A percentile compares a stretch with the other conserved stretches of the same genome.
These are phyloP conservation scores for Ceratocystis harringtonii DNA, from an alignment of 2,329 filamentous ascomycete genomes.

Conservation along the genomic window DNA sequence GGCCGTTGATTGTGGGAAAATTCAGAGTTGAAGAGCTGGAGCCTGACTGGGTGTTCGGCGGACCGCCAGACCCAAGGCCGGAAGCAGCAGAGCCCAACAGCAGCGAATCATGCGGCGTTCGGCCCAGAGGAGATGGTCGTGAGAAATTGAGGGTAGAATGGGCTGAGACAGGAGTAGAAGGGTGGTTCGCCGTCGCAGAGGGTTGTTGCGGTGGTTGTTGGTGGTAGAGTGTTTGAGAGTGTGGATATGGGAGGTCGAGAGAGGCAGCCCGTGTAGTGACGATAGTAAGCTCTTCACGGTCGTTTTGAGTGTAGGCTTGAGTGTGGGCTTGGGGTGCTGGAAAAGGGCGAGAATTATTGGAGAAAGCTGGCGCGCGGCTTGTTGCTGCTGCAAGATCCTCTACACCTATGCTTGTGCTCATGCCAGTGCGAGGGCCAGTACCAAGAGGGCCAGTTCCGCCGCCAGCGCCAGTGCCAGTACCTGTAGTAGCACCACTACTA, in stretches of 20 bases:
- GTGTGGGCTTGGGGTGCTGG: constrained; percentile 29
- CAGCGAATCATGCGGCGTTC: constrained; percentile 14
- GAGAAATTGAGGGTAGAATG: constrained; percentile 16
- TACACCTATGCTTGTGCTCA: constrained; percentile 16
- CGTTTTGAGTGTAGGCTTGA: constrained; percentile 56
- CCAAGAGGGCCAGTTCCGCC: constrained; percentile 18
- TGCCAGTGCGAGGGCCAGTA: not conserved
- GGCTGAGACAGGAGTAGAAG: constrained; percentile 8
- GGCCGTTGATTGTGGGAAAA: constrained; percentile 39
- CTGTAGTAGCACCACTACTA: not conserved
- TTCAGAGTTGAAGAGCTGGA: constrained; percentile 8
- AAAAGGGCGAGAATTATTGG: constrained; percentile 21
- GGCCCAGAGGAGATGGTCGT: constrained; percentile 14
- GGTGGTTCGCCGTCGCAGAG: not conserved
- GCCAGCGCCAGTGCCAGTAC: not conserved
- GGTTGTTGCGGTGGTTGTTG: not conserved
- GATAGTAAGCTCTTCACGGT: constrained; percentile 58
- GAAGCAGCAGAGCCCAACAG: constrained; percentile 7
- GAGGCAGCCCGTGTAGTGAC: constrained; percentile 35
- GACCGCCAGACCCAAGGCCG: constrained; percentile 2
- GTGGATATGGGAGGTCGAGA: constrained; percentile 15
- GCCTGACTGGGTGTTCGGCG: constrained; percentile 3
- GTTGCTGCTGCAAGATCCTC: constrained; percentile 21
- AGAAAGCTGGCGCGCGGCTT: constrained; percentile 20
- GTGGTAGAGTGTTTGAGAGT: constrained; percentile 21